Evolutionary conservation across 2,329 filamentous ascomycete genomes (phyloP), one percentile per base, ranked within the genome.

Genomic region (Aspergillus proliferans): DNA sequence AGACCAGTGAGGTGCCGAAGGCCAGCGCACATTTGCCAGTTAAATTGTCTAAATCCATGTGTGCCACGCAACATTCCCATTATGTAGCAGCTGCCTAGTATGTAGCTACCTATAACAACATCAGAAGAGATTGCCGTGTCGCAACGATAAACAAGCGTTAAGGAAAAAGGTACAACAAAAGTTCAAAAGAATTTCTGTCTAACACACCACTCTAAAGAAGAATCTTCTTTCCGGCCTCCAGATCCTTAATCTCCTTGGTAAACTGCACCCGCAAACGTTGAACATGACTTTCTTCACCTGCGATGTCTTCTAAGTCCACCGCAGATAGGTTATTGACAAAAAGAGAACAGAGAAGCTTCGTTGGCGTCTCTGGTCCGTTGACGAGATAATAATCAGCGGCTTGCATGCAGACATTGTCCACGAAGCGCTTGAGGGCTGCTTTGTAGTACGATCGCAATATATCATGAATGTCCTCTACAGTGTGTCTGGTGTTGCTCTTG

Each of bases 361-460:
- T 65, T 0, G 82, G 82, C 5, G 77, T 77, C 0, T 71, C 53
- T 0, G 71, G 58, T 0, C 77, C 75, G 1, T 65, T 66, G 0
- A 86, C 64, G 0, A 87, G 70, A 50, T 73, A 73, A 57, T 82
- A 66, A 39, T 79, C 75, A 1, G 79, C 68, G 0, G 75, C 80
- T 53, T 86, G 83, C 52, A 77, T 75, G 57, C 74, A 82, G 1
- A 88, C 63, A 3, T 72, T 76, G 55, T 88, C 84, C 1, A 85
- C 75, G 49, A 88, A 85, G 0, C 82, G 76, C 57, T 79, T 79
- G 10, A 71, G 72, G 0, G 82, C 73, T 1, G 85, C 77, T 22
- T 78, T 72, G 67, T 87, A 86, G 63, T 84, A 87, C 2, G 76
- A 73, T 21, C 72, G 58, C 0, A 87, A 69, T 1, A 80, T 77